Conservation (phyloP, 2,329 filamentous ascomycete genomes). For the Cladosporium sp. region DNA sequence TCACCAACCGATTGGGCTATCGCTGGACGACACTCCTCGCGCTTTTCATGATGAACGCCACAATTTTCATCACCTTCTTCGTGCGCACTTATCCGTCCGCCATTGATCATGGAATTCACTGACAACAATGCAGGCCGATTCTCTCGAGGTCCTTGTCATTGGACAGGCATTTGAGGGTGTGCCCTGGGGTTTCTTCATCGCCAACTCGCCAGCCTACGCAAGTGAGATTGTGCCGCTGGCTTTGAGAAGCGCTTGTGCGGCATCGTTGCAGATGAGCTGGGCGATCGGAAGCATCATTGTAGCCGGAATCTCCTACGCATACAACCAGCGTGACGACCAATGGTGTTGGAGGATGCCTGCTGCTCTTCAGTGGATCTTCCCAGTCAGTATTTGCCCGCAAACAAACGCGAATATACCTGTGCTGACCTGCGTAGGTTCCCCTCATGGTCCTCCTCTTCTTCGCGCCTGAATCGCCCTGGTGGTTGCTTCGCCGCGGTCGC, state of each 20-base stretch:
- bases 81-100: constrained; percentile 20
- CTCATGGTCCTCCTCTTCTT: constrained; percentile 66
- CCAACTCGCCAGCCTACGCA: constrained; percentile 59
- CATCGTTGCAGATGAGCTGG: constrained; percentile 77
- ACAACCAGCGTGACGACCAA: constrained; percentile 64
- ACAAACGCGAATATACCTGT: constrained; percentile 44
- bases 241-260: constrained; percentile 69
- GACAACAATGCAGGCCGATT: constrained; percentile 37
- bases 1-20: constrained; percentile 59
- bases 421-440: constrained; percentile 39
- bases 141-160: constrained; percentile 47
- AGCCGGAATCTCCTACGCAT: constrained; percentile 68
- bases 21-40: constrained; percentile 56
- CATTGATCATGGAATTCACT: background rate
- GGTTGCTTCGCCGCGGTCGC: constrained; percentile 67
- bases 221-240: constrained; percentile 69
- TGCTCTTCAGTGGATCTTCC: constrained; percentile 77
- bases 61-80: constrained; percentile 60
- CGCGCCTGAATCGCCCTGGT: constrained; percentile 64
- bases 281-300: constrained; percentile 74
- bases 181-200: constrained; percentile 62
- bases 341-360: constrained; percentile 72
- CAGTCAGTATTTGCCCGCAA: constrained; percentile 40
- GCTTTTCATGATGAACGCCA: constrained; percentile 56
- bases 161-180: constrained; percentile 57